Conservation (phyloP, 179 eudicot species). For the Spergularia azorica region DNA sequence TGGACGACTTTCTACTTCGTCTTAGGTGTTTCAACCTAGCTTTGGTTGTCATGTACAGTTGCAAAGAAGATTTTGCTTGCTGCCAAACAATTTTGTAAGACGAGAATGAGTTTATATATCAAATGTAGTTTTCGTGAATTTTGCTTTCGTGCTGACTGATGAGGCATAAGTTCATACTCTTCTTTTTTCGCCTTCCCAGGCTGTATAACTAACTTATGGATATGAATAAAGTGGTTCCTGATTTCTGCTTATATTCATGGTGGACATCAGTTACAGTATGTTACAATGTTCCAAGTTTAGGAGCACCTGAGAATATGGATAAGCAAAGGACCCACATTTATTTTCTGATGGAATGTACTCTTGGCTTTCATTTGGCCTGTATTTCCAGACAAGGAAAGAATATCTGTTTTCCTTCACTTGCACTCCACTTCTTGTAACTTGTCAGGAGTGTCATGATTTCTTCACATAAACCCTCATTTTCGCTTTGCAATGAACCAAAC, state of each 20-base stretch:
- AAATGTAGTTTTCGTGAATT: no score
- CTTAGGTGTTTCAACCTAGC: constrained; percentile 23
- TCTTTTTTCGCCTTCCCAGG: no score
- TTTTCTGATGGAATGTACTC: constrained; percentile 10
- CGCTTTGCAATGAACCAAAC: constrained; percentile 15
- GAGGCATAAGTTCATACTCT: no score
- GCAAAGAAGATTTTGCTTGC: constrained; percentile 18
- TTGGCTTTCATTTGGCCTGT: background rate
- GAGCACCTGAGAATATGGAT: background rate
- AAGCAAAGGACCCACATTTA: constrained; percentile 8
- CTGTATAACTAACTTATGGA: no score
- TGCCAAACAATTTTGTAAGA: constrained; percentile 35
- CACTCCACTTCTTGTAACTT: constrained; percentile 30
- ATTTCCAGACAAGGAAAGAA: constrained; percentile 29
- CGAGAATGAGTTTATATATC: constrained; percentile 12
- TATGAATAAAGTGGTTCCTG: background rate
- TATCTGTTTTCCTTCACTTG: constrained; percentile 28
- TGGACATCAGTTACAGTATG: background rate
- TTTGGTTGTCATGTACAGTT: constrained; percentile 24
- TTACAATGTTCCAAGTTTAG: constrained; percentile 7
- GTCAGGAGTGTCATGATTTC: constrained; percentile 17
- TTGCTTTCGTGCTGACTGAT: no score
- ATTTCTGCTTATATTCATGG: background rate
- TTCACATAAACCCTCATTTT: constrained; percentile 16
- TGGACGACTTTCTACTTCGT: constrained; percentile 53